Evolutionary conservation across 176 grass and related monocot genomes (phyloP).

Genomic region (Zoysia pacifica): DNA sequence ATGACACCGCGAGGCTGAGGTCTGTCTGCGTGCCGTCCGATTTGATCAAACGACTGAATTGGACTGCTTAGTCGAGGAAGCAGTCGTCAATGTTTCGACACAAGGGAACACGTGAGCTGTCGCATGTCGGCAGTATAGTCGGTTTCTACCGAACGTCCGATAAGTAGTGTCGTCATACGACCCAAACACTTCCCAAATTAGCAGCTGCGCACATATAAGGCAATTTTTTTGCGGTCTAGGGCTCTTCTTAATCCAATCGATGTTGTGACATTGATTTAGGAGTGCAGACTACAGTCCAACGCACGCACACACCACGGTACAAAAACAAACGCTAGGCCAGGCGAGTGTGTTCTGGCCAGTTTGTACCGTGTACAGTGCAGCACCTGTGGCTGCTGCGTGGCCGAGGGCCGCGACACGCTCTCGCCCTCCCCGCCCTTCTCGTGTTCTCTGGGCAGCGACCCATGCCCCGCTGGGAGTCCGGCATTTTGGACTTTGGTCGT

Average conservation of each 20-base stretch:
- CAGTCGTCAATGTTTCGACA: background rate
- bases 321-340: background rate
- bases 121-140: background rate
- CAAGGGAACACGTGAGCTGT: background rate
- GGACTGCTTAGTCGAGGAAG: background rate
- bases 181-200: background rate
- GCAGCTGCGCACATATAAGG: background rate
- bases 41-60: background rate
- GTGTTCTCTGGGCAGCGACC: background rate
- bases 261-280: too few relatives aligned
- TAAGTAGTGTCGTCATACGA: background rate
- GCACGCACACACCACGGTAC: background rate
- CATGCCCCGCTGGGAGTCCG: too few relatives aligned
- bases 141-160: background rate
- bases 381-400: slow-evolving; percentile 14
- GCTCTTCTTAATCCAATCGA: too few relatives aligned
- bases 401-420: slow-evolving; percentile 16
- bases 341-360: background rate
- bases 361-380: slow-evolving; percentile 19
- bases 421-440: background rate
- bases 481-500: too few relatives aligned
- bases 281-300: background rate
- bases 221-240: too few relatives aligned
- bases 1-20: background rate
- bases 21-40: background rate